These are phyloP conservation scores for Mercurialis annua DNA, from an alignment of 345 rosid species.

Conservation along the genomic window DNA sequence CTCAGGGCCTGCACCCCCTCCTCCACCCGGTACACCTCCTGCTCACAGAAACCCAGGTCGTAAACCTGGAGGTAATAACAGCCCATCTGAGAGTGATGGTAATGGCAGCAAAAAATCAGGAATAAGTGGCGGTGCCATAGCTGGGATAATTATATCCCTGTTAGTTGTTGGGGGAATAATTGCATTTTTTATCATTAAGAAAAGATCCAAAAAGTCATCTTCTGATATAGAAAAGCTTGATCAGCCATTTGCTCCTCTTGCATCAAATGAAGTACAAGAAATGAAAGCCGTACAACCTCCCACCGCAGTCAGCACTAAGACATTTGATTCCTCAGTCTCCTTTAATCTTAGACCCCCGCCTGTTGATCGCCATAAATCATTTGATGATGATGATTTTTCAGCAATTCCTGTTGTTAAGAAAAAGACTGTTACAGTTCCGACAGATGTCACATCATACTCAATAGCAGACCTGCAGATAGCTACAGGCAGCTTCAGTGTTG, in stretches of 20 bases:
- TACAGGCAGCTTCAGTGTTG: constrained; percentile 85
- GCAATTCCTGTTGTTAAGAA: constrained; percentile 59
- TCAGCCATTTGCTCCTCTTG: constrained; percentile 65
- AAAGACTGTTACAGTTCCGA: constrained; percentile 57
- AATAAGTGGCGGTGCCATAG: constrained; percentile 75
- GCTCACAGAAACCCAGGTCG: constrained; percentile 44
- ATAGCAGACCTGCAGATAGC: constrained; percentile 94
- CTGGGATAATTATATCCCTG: constrained; percentile 72
- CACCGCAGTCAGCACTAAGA: constrained; percentile 50
- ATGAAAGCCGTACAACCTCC: constrained; percentile 58
- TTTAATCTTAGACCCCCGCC: constrained; percentile 89
- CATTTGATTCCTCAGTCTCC: constrained; percentile 55
- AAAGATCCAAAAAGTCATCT: constrained; percentile 57
- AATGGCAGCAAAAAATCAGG: constrained; percentile 73
- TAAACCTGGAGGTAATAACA: constrained; percentile 43
- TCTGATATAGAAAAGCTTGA: constrained; percentile 77
- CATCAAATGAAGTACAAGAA: constrained; percentile 67
- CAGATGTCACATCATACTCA: constrained; percentile 63
- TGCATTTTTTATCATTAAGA: constrained; percentile 75
- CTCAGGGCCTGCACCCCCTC: constrained; percentile 95
- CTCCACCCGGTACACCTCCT: constrained; percentile 96
- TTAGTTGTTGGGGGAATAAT: constrained; percentile 63
- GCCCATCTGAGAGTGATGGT: constrained; percentile 39
- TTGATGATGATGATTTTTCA: constrained; percentile 67
- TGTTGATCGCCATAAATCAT: constrained; percentile 69